phyloP scores from a whole-genome alignment of 805 yeast genomes.

The Saccharomycopsis synnaedendra region DNA sequence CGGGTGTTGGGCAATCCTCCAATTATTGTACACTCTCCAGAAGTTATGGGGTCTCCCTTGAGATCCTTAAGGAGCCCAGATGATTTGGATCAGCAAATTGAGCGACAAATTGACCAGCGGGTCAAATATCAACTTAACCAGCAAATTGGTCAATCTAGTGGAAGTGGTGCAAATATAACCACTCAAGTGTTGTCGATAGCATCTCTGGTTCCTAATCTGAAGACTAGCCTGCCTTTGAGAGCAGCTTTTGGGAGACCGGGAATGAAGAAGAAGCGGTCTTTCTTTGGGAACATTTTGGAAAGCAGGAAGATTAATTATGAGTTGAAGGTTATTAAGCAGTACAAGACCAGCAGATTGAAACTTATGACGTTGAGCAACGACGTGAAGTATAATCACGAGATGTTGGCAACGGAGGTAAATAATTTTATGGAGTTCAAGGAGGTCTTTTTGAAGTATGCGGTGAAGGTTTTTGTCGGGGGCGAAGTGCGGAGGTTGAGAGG shows the following conservation, averaged over 20 bases:
- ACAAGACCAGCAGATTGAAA: conserved; percentile 30
- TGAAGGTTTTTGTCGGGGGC: conserved; percentile 25
- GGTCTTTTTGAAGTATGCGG: conserved; percentile 26
- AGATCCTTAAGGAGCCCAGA: no score
- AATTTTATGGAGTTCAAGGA: conserved; percentile 43
- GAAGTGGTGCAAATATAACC: no score
- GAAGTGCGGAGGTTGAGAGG: conserved; percentile 22
- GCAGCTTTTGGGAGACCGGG: neutral
- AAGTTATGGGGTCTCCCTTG: no score
- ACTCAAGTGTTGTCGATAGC: no score
- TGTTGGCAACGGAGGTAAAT: conserved; percentile 50
- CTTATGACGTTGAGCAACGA: conserved; percentile 33
- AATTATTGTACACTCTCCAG: no score
- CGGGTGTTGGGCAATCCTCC: no score
- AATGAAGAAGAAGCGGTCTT: conserved; percentile 20
- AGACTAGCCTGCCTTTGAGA: neutral
- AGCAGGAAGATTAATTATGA: conserved; percentile 39
- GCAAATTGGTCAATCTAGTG: no score
- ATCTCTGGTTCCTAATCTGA: neutral
- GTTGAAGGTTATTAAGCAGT: conserved; percentile 28
- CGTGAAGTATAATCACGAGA: conserved; percentile 46
- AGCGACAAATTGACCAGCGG: no score
- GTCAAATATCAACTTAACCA: no score
- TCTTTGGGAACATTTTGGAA: conserved; percentile 33
- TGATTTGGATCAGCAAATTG: no score